Evolutionary conservation across 2,329 filamentous ascomycete species (phyloP).

Genomic region (Diplodia scrobiculata): DNA sequence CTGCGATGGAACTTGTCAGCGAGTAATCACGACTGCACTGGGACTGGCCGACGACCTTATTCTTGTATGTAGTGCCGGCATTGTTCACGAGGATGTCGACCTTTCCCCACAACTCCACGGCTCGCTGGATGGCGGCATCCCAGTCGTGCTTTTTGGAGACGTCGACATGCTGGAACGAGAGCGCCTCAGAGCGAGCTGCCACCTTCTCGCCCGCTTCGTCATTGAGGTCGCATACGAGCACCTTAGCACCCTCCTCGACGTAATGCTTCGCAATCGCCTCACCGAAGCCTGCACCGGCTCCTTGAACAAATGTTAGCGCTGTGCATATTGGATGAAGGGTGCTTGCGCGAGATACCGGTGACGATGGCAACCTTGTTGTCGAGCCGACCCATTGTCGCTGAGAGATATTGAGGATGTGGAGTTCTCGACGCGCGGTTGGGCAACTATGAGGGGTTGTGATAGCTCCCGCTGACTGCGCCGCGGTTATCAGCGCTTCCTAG

Average conservation of each 20-base stretch:
- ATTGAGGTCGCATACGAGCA: conserved; percentile 65
- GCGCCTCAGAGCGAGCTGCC: conserved; percentile 49
- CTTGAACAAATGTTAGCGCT: conserved; percentile 37
- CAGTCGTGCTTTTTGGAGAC: conserved; percentile 59
- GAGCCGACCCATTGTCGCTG: conserved; percentile 46
- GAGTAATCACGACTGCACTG: background rate
- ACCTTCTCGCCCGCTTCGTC: conserved; percentile 54
- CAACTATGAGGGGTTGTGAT: background rate
- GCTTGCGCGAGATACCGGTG: conserved; percentile 47
- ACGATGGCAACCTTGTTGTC: conserved; percentile 60
- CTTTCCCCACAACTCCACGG: conserved; percentile 56
- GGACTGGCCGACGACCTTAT: conserved; percentile 35
- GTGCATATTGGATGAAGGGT: conserved; percentile 28
- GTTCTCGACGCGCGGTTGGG: background rate
- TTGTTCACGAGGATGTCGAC: conserved; percentile 65
- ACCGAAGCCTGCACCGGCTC: conserved; percentile 66
- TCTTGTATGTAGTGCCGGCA: conserved; percentile 59
- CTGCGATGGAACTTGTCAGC: conserved; percentile 31
- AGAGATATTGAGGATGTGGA: conserved; percentile 20
- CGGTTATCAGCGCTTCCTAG: conserved; percentile 23
- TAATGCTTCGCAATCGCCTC: conserved; percentile 63
- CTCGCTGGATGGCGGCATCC: conserved; percentile 56
- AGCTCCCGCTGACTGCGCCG: conserved; percentile 1
- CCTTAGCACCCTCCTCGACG: conserved; percentile 60
- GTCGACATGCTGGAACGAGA: conserved; percentile 50